Base-by-base conservation (phyloP, 2,329 filamentous ascomycete species). In the Fusarium decemcellulare region DNA sequence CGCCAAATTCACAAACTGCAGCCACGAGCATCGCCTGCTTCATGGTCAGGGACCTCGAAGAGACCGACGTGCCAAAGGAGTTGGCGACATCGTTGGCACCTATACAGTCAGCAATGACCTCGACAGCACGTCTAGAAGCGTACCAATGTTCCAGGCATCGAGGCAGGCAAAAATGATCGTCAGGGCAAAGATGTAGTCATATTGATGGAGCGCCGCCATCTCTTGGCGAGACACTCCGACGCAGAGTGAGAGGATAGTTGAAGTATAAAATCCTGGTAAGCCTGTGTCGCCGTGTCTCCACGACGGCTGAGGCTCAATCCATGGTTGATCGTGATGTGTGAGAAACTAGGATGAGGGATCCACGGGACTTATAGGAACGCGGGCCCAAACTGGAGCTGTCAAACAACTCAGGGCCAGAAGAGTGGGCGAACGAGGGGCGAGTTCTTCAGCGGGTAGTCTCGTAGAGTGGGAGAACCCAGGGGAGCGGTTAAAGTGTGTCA, bases 21-120 rank as follows among this genome's bases (percentile, higher is more conserved):
- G 86, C 88, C 30, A 88, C 77, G 27, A 85, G 70, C 87, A 89
- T 88, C 65, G 87, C 89, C 77, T 91, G 88, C 63, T 86, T 73
- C 76, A 90, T 87, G 15, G 87, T 86, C 56, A 92, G 78, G 61
- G 91, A 92, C 44, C 90, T 84, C 15, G 91, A 92, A 2, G 90
- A 91, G 68, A 93, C 91, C 69, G 88, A 91, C 42, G 90, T 92
- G 18, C 91, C 90, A 87, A 90, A 93, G 5, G 90, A 88, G 82
- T 93, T 93, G 78, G 91, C 91, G 61, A 93, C 91, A 91, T 93
- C 91, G 79, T 90, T 85, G 72, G 84, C 84, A 67, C 82, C 82
- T 84, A 32, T n/a, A 7, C 5, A 2, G 63, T 74, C 37, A 73
- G 70, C 8, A 5, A 34, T 15, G 0, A 1, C 42, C 0, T 18